These are phyloP conservation scores for Cyclostephanos tholiformis DNA, from an alignment of 108 stramenopile genomes.

Conservation along the genomic window DNA sequence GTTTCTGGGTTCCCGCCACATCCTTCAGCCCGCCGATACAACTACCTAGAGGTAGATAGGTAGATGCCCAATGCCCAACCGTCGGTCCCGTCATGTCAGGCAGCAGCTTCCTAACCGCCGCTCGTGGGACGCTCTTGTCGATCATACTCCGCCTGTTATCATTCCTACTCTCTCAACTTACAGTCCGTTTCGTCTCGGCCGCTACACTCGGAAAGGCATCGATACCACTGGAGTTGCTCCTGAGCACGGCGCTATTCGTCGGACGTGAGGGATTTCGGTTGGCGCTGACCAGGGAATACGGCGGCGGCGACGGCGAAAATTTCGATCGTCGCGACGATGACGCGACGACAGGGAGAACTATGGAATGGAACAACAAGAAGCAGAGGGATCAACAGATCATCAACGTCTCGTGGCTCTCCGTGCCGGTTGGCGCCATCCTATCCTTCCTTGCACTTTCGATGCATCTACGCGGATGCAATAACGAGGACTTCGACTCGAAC, in stretches of 20 bases:
- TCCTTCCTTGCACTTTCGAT: conserved; percentile 39
- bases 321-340: conserved; percentile 29
- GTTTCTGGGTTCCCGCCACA: too few species aligned
- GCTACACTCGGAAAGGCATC: conserved; percentile 74
- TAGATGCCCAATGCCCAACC: too few species aligned
- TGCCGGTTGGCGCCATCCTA: conserved; percentile 37
- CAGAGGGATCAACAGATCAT: conserved; percentile 30
- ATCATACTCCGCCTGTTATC: conserved; percentile 64
- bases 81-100: background rate
- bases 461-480: conserved; percentile 45
- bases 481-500: background rate
- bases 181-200: conserved; percentile 73
- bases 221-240: conserved; percentile 78
- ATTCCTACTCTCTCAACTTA: conserved; percentile 76
- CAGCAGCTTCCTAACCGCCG: conserved; percentile 39
- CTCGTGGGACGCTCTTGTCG: conserved; percentile 62
- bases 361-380: background rate
- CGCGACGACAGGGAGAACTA: conserved; percentile 31
- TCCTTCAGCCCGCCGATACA: too few species aligned
- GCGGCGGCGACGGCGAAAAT: background rate
- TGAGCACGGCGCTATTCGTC: conserved; percentile 79
- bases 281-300: conserved; percentile 57
- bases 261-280: conserved; percentile 91
- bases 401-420: conserved; percentile 58
- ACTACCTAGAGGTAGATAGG: too few species aligned